These are phyloP conservation scores for Melaleuca quinquenervia DNA, from an alignment of 345 rosid genomes.

Conservation along the genomic window DNA sequence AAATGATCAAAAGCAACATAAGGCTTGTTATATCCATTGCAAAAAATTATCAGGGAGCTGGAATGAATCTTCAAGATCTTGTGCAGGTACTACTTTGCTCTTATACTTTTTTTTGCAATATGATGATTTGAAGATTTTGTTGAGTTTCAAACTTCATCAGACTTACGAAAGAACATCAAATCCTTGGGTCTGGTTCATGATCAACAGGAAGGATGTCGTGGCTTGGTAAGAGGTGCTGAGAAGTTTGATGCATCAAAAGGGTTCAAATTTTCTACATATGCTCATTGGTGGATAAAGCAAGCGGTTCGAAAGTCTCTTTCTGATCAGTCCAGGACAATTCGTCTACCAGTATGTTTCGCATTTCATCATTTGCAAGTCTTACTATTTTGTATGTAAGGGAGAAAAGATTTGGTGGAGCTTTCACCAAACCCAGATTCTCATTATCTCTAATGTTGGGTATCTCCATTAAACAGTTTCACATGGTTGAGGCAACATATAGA, in stretches of 20 bases:
- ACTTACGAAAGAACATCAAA: neutral
- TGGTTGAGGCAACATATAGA: slow-evolving; percentile 86
- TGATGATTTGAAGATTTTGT: neutral
- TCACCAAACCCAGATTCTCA: neutral
- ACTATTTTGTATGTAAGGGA: neutral
- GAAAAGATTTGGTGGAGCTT: neutral
- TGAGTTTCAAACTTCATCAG: neutral
- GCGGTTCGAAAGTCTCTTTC: slow-evolving; percentile 81
- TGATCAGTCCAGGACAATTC: slow-evolving; percentile 77
- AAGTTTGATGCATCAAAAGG: slow-evolving; percentile 95
- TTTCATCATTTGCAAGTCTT: neutral
- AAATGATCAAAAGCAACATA: slow-evolving; percentile 87
- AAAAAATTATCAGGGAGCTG: slow-evolving; percentile 80
- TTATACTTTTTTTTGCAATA: neutral
- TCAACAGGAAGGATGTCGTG: slow-evolving; percentile 86
- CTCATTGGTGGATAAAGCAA: slow-evolving; percentile 98
- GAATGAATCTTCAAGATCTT: slow-evolving; percentile 92
- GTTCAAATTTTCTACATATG: slow-evolving; percentile 94
- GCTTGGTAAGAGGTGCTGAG: slow-evolving; percentile 82
- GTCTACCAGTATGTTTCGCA: slow-evolving; percentile 61
- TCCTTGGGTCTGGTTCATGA: slow-evolving; percentile 3
- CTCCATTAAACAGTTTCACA: slow-evolving; percentile 56
- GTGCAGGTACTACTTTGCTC: slow-evolving; percentile 49
- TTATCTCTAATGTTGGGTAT: neutral
- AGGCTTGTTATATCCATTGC: slow-evolving; percentile 97